Conservation (phyloP, 2,329 filamentous ascomycete species). For the Colletotrichum noveboracense region DNA sequence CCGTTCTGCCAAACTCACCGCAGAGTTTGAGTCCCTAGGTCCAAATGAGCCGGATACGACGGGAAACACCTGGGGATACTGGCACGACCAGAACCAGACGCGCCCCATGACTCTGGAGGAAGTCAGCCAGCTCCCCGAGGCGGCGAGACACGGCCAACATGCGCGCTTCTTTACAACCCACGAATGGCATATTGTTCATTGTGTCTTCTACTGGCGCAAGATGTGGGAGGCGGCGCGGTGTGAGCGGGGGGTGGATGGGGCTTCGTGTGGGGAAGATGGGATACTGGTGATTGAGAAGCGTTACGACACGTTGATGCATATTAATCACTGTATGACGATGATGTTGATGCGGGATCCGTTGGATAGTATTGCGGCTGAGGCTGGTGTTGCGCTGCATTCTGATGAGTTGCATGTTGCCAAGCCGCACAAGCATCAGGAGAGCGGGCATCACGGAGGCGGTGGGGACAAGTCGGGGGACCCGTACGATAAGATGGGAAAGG, state of each 20-base stretch:
- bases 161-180: conserved; percentile 23
- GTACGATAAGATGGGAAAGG: not conserved
- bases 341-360: not conserved
- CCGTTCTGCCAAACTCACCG: conserved; percentile 35
- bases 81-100: conserved; percentile 29
- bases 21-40: conserved; percentile 34
- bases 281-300: not conserved
- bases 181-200: conserved; percentile 36
- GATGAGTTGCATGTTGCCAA: conserved; percentile 3
- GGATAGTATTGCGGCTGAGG: not conserved
- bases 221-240: conserved; percentile 11
- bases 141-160: conserved; percentile 16
- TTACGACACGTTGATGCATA: conserved; percentile 4
- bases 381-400: conserved; percentile 2
- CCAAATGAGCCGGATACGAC: conserved; percentile 28
- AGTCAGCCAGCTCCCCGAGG: conserved; percentile 16
- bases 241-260: not conserved
- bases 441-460: not conserved
- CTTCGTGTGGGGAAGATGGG: not conserved
- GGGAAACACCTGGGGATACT: conserved; percentile 33
- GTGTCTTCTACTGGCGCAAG: conserved; percentile 39
- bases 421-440: not conserved
- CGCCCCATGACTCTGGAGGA: conserved; percentile 23
- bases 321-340: conserved; percentile 3
- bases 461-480: not conserved